Base-by-base conservation (phyloP, 352 stramenopile genomes). In the Phytophthora colocasiae region DNA sequence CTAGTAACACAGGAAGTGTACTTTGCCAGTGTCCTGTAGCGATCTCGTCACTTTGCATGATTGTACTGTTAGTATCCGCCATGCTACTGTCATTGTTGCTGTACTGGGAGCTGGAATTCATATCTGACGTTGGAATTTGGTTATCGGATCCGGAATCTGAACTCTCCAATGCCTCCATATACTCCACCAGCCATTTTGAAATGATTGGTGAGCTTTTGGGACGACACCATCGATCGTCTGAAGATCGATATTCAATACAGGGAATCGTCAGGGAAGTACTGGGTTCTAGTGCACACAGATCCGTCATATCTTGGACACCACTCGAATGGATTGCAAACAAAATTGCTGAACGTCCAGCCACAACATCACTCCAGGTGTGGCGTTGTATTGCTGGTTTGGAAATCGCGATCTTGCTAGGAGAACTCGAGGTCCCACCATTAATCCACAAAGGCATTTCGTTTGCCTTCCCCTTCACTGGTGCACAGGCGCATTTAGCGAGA, bases 141-240 rank as follows among this genome's bases (percentile, higher is more conserved):
- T 38, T 51, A 4, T 44, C 34, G n/a, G 31, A 43, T 43, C 19
- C 56, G 8, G 52, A 49, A 29, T 19, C 22, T n/a, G 46, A 52
- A 34, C 32, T 19, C 31, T 29, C n/a, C 17, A 71, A 45, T 6
- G 41, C 5, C 27, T 19, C 9, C 0, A 63, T 32, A 26, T 76
- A 75, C 15, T 75, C 57, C 6, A 46, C 34, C n/a, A 81, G 27
- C 73, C 73, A 81, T 15, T 53, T 60, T 2, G 31, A 52, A 39
- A 81, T 63, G 3, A 73, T 15, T 1, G 54, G 27, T 31, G 69
- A 70, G 7, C 36, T 47, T 24, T 39, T 56, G 2, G 73, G 73
- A 10, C 69, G 69, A 58, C 73, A 81, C 73, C 73, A 81, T 26
- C 69, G 56, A 31, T 56, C 38, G 12, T 75, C 70, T n/a, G 60